A percentile compares a stretch with the other conserved stretches of the same genome.
phyloP scores from a whole-genome alignment of 2,329 filamentous ascomycete genomes.

The Cytospora chrysosperma region DNA sequence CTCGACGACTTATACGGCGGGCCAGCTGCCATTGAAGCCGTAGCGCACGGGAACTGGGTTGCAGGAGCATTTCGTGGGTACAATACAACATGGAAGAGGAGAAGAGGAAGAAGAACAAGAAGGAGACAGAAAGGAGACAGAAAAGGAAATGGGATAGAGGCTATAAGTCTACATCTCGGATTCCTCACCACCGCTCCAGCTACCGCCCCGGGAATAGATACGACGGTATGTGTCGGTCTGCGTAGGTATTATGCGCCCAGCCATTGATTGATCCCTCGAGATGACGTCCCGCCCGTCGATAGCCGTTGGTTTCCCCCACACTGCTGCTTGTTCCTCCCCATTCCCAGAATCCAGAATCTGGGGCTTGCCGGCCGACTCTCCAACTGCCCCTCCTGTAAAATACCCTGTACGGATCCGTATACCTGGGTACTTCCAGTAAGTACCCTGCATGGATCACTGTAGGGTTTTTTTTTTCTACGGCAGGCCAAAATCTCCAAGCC shows the following conservation, averaged over 20 bases:
- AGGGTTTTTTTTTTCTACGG: not conserved
- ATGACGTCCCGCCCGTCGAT: conserved; percentile 22
- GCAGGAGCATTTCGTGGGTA: conserved; percentile 51
- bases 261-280: conserved; percentile 13
- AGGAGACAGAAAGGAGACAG: not conserved
- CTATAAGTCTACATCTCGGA: conserved; percentile 2
- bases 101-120: not conserved
- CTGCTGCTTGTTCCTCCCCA: not conserved
- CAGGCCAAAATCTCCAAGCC: conserved; percentile 18
- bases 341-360: too few species aligned
- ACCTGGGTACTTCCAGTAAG: too few species aligned
- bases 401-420: too few species aligned
- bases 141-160: too few species aligned
- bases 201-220: not conserved
- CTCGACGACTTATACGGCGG: conserved; percentile 39
- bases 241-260: conserved; percentile 15
- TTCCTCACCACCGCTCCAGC: not conserved
- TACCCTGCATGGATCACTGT: conserved; percentile 8
- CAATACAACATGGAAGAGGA: too few species aligned
- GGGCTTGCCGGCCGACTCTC: conserved; percentile 17
- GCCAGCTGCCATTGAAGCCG: conserved; percentile 51
- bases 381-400: too few species aligned
- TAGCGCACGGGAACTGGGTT: conserved; percentile 49
- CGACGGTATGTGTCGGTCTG: conserved; percentile 4
- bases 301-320: conserved; percentile 27